phyloP scores from a whole-genome alignment of 257 asterid genomes.

The Leptodermis oblonga region DNA sequence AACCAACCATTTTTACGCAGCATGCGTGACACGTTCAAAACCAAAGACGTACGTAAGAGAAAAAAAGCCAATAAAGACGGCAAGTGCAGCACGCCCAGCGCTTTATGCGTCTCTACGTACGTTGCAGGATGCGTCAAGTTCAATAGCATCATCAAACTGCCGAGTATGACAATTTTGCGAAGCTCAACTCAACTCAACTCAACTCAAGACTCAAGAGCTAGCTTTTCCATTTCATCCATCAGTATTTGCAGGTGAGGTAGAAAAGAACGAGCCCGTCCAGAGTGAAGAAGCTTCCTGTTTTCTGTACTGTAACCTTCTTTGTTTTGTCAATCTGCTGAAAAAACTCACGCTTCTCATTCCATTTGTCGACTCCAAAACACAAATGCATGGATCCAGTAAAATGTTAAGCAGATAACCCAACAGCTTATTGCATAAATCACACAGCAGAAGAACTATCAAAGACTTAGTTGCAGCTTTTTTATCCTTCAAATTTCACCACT shows the following conservation, averaged over 20 bases:
- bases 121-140: background rate
- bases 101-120: background rate
- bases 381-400: background rate
- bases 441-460: background rate
- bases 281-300: constrained; percentile 4
- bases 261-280: too few relatives aligned
- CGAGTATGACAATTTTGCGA: background rate
- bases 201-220: background rate
- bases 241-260: too few relatives aligned
- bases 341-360: background rate
- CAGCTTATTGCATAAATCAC: background rate
- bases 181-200: background rate
- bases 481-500: background rate
- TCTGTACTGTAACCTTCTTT: background rate
- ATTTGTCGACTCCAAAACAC: background rate
- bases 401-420: background rate
- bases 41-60: background rate
- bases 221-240: background rate
- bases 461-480: background rate
- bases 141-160: background rate
- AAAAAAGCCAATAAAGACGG: constrained; percentile 4
- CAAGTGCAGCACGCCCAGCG: constrained; percentile 1
- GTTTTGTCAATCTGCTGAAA: background rate
- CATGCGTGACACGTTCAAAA: constrained; percentile 21
- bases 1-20: background rate